Evolutionary conservation across 108 stramenopile species (phyloP).

Genomic region (Seminavis robusta): DNA sequence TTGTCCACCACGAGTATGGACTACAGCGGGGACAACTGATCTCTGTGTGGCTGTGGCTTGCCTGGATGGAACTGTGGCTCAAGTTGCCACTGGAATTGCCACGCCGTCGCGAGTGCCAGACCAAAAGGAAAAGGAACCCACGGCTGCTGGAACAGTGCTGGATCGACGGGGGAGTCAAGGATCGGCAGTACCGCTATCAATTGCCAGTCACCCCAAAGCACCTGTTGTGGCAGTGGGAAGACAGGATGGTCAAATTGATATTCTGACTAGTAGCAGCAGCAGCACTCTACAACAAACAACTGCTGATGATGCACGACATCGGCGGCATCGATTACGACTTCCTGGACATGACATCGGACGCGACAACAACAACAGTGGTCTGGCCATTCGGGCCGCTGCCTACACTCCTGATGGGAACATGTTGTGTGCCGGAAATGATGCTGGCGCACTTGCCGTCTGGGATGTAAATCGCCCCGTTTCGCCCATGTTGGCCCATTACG

Average conservation of each 20-base stretch:
- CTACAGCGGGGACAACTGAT: conserved; percentile 21
- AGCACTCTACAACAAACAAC: too few species aligned
- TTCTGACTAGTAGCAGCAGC: not conserved
- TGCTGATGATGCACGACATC: not conserved
- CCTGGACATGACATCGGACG: conserved; percentile 24
- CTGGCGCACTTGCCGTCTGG: conserved; percentile 39
- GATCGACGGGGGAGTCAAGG: conserved; percentile 15
- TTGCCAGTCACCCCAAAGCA: conserved; percentile 16
- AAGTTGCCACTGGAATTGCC: conserved; percentile 32
- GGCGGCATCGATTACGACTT: conserved; percentile 19
- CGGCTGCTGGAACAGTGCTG: conserved; percentile 24
- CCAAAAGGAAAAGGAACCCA: conserved; percentile 14
- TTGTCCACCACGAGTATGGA: conserved; percentile 20
- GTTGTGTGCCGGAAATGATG: conserved; percentile 35
- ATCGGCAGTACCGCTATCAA: conserved; percentile 22
- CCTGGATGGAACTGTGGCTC: conserved; percentile 41
- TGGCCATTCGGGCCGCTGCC: conserved; percentile 35
- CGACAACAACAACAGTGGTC: too few species aligned
- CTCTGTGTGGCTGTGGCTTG: conserved; percentile 37
- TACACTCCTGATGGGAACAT: conserved; percentile 41
- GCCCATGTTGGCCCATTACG: conserved; percentile 38
- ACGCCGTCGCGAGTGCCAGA: conserved; percentile 23
- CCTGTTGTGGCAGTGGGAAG: conserved; percentile 29
- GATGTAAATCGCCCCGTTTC: conserved; percentile 13
- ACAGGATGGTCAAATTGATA: conserved; percentile 40